Percentiles rank a stretch among this genome's conserved stretches.
Evolutionary conservation across 2,329 filamentous ascomycete genomes (phyloP).

Genomic region (Microsporum canis): DNA sequence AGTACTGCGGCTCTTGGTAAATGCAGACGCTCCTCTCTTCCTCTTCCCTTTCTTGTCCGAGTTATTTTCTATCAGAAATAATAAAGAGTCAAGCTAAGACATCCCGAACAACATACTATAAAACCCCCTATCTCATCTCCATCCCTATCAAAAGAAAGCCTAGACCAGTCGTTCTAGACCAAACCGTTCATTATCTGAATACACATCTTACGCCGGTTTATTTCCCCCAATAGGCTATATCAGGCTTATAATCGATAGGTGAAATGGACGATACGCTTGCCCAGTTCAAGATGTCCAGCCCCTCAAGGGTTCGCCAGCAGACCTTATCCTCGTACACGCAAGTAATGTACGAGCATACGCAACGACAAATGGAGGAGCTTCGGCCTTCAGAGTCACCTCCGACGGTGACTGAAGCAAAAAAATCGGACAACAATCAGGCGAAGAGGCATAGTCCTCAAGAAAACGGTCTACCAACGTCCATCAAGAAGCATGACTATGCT

Average conservation of each 20-base stretch:
- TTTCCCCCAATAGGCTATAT: neutral
- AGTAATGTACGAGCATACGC: slow-evolving; percentile 15
- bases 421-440: neutral
- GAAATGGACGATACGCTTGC: slow-evolving; percentile 1
- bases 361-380: slow-evolving; percentile 11
- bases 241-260: neutral
- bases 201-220: neutral
- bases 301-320: neutral
- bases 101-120: neutral
- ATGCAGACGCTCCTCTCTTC: neutral
- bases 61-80: neutral
- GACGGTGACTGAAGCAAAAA: neutral
- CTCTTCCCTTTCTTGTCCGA: neutral
- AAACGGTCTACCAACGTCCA: neutral
- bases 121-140: neutral
- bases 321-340: slow-evolving; percentile 8
- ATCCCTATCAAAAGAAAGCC: neutral
- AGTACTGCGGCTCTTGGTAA: neutral
- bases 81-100: neutral
- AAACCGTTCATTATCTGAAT: neutral
- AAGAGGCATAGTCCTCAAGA: neutral
- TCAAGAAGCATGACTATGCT: neutral
- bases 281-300: neutral
- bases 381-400: neutral
- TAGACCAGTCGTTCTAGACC: neutral